Conservation (phyloP, 768 basidiomycete species). For the Porphyrellus cyaneotinctus region DNA sequence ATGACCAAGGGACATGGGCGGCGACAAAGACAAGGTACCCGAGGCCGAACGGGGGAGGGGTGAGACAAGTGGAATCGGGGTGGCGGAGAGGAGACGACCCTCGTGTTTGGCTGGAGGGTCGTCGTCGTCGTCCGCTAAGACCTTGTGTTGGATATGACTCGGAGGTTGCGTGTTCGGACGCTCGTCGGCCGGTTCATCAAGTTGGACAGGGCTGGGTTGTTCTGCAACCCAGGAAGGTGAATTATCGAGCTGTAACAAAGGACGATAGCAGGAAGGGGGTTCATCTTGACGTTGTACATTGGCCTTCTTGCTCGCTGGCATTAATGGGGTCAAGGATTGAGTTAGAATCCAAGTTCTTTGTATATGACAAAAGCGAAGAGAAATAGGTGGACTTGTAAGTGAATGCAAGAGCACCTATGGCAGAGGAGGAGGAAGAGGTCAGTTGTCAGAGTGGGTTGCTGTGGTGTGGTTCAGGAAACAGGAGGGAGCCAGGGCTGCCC, state of each 20-base stretch:
- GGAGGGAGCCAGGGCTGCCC: slow-evolving; percentile 18
- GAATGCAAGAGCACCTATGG: slow-evolving; percentile 30
- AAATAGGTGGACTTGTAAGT: slow-evolving; percentile 27
- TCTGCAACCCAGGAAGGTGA: slow-evolving; percentile 22
- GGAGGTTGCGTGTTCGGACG: slow-evolving; percentile 8
- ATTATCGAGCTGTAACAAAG: slow-evolving; percentile 32
- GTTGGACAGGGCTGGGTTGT: slow-evolving; percentile 1
- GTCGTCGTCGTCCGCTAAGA: slow-evolving; percentile 19
- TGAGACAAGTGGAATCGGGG: slow-evolving; percentile 8
- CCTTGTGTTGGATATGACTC: slow-evolving; percentile 7
- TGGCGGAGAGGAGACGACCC: slow-evolving; percentile 18
- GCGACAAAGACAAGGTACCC: slow-evolving; percentile 12
- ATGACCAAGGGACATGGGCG: slow-evolving; percentile 19
- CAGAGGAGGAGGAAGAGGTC: not conserved
- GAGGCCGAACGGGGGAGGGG: slow-evolving; percentile 12
- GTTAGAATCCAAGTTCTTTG: slow-evolving; percentile 20
- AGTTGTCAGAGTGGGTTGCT: slow-evolving; percentile 13
- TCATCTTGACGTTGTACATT: slow-evolving; percentile 25
- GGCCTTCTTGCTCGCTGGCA: slow-evolving; percentile 25
- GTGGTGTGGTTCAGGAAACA: slow-evolving; percentile 23
- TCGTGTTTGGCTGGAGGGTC: slow-evolving; percentile 26
- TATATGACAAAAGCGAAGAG: slow-evolving; percentile 15
- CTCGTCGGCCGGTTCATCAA: slow-evolving; percentile 9
- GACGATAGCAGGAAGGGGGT: slow-evolving; percentile 21
- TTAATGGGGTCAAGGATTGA: slow-evolving; percentile 21